phyloP scores from a whole-genome alignment of 345 rosid species.

The Eucalyptus regnans region DNA sequence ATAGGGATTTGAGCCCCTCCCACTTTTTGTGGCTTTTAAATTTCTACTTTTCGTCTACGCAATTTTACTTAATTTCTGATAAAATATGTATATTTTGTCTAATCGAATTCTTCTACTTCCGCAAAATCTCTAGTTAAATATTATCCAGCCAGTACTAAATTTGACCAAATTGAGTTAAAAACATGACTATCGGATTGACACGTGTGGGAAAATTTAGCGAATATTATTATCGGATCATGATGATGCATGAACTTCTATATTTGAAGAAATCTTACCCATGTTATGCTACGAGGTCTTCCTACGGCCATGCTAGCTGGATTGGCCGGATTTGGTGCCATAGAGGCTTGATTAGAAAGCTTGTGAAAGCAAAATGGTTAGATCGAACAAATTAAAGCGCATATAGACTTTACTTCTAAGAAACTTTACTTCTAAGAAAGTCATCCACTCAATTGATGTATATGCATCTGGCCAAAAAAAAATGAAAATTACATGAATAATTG shows the following conservation, averaged over 20 bases:
- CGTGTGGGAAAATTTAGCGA: not conserved
- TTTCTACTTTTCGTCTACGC: not conserved
- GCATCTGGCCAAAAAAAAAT: not conserved
- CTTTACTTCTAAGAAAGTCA: not conserved
- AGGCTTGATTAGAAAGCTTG: not conserved
- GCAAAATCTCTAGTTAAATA: no score
- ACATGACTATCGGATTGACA: rapidly evolving
- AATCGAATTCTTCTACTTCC: not conserved
- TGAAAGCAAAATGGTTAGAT: not conserved
- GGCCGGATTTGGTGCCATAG: not conserved
- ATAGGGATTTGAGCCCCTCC: not conserved
- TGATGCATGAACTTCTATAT: rapidly evolving
- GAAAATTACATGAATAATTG: not conserved
- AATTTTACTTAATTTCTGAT: not conserved
- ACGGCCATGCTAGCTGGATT: rapidly evolving
- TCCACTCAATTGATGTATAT: rapidly evolving
- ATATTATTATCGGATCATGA: no score
- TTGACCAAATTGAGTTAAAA: not conserved
- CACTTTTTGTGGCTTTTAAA: not conserved
- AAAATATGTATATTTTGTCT: not conserved
- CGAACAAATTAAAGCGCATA: rapidly evolving
- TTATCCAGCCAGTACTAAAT: not conserved
- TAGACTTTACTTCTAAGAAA: not conserved
- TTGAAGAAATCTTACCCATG: not conserved
- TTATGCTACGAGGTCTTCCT: not conserved